Conservation (phyloP, 2,329 filamentous ascomycete species). For the Alternaria consortialis region DNA sequence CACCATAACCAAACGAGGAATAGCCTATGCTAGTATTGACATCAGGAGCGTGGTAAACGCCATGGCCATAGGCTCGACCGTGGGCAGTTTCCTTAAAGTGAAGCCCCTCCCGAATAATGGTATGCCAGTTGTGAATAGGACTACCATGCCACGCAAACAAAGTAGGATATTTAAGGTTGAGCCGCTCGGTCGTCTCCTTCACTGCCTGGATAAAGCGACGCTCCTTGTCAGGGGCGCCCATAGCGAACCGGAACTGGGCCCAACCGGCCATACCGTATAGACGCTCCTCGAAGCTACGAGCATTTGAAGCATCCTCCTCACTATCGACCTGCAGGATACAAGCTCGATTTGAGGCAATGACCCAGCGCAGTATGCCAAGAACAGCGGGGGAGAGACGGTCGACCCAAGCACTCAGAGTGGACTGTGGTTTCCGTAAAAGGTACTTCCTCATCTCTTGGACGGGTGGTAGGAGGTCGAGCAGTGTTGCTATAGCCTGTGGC, state of each 20-base stretch:
- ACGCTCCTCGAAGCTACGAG: slow-evolving; percentile 57
- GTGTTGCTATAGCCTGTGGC: slow-evolving; percentile 58
- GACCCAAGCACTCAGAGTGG: slow-evolving; percentile 60
- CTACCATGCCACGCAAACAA: slow-evolving; percentile 91
- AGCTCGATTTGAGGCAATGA: slow-evolving; percentile 87
- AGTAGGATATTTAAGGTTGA: slow-evolving; percentile 66
- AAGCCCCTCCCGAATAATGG: slow-evolving; percentile 83
- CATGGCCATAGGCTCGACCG: slow-evolving; percentile 78
- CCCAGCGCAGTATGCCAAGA: slow-evolving; percentile 79
- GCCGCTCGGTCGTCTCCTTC: slow-evolving; percentile 53
- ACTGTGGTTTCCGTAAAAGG: slow-evolving; percentile 54
- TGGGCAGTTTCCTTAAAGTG: slow-evolving; percentile 71
- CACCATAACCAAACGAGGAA: slow-evolving; percentile 22
- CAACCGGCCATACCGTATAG: slow-evolving; percentile 72
- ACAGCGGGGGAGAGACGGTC: slow-evolving; percentile 71
- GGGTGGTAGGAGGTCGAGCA: slow-evolving; percentile 68
- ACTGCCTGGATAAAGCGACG: slow-evolving; percentile 74
- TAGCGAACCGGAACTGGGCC: slow-evolving; percentile 86
- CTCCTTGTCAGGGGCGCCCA: slow-evolving; percentile 92
- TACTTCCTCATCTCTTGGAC: slow-evolving; percentile 66
- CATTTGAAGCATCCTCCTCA: slow-evolving; percentile 20
- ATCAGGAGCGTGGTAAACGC: slow-evolving; percentile 78
- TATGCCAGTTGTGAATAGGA: slow-evolving; percentile 81
- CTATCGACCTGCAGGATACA: slow-evolving; percentile 80
- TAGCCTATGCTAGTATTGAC: slow-evolving; percentile 68